These are phyloP conservation scores for Leavenworthia alabamica DNA, from an alignment of 345 rosid genomes.

Conservation along the genomic window DNA sequence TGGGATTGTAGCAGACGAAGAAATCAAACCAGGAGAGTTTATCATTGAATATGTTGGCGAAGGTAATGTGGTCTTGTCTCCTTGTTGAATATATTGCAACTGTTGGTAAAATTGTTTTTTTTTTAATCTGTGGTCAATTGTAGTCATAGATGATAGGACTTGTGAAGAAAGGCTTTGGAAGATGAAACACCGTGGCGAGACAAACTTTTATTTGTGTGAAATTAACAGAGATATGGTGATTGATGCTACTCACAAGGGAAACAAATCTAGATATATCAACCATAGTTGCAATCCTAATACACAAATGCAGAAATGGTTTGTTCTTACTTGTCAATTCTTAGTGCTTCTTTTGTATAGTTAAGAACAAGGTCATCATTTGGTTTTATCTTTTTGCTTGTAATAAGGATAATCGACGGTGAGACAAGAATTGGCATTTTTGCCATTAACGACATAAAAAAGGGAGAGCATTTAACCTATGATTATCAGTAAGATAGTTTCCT, in stretches of 20 bases:
- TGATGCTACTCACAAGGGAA: constrained; percentile 97
- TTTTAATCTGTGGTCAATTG: constrained; percentile 7
- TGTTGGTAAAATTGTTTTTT: neutral
- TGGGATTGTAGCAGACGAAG: constrained; percentile 89
- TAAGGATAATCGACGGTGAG: constrained; percentile 95
- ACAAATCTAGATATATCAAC: constrained; percentile 94
- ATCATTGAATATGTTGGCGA: constrained; percentile 97
- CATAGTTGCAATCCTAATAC: constrained; percentile 96
- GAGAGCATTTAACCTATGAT: constrained; percentile 96
- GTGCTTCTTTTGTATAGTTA: constrained; percentile 4
- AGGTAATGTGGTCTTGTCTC: constrained; percentile 45
- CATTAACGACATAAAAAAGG: constrained; percentile 61
- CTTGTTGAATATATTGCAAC: neutral
- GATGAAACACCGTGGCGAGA: constrained; percentile 91
- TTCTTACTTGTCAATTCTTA: neutral
- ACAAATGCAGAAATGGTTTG: constrained; percentile 98
- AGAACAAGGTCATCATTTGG: neutral
- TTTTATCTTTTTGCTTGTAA: neutral
- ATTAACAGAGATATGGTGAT: constrained; percentile 97
- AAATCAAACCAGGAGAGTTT: constrained; percentile 78
- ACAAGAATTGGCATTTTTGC: constrained; percentile 99
- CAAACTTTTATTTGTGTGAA: constrained; percentile 92
- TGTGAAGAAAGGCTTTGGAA: constrained; percentile 99
- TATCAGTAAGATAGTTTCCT: constrained; percentile 66
- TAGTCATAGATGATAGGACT: constrained; percentile 96